A percentile compares a stretch with the other conserved stretches of the same genome.
These are phyloP conservation scores for Lunasporangiospora selenospora DNA, from an alignment of 192 early-diverging fungal genomes.

Conservation along the genomic window DNA sequence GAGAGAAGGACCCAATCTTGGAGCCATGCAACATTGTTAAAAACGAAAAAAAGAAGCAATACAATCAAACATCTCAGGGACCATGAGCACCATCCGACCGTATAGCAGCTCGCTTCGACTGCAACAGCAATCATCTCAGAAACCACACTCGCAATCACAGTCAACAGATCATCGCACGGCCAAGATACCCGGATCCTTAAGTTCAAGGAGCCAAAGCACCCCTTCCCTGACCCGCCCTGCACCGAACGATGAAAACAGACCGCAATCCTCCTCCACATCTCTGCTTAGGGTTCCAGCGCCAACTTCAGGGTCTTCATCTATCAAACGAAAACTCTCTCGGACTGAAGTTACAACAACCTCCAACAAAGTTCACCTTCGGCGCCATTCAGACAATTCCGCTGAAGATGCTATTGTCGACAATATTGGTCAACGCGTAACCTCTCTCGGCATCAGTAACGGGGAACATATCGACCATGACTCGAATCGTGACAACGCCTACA, in stretches of 20 bases:
- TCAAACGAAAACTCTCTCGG: too few relatives aligned
- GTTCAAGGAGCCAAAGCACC: constrained; percentile 10
- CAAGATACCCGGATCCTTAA: constrained; percentile 7
- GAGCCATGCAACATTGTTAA: too few relatives aligned
- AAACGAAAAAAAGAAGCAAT: too few relatives aligned
- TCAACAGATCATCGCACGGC: background rate
- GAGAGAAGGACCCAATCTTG: too few relatives aligned
- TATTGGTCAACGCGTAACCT: too few relatives aligned
- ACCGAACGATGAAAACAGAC: constrained; percentile 23
- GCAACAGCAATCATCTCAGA: background rate
- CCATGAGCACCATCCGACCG: too few relatives aligned
- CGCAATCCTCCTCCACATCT: constrained; percentile 9
- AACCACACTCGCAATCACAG: background rate
- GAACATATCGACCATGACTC: constrained; percentile 1
- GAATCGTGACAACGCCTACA: background rate
- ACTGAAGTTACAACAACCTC: too few relatives aligned
- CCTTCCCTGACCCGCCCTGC: constrained; percentile 2
- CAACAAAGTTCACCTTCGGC: constrained; percentile 31
- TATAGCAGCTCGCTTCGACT: background rate
- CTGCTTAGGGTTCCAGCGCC: too few relatives aligned
- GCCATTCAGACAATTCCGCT: constrained; percentile 14
- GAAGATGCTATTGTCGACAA: too few relatives aligned
- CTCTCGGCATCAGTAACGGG: constrained; percentile 5
- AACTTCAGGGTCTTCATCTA: too few relatives aligned
- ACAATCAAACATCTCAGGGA: too few relatives aligned